Conservation (phyloP, 2,329 filamentous ascomycete genomes). For the Venturia pyrina region DNA sequence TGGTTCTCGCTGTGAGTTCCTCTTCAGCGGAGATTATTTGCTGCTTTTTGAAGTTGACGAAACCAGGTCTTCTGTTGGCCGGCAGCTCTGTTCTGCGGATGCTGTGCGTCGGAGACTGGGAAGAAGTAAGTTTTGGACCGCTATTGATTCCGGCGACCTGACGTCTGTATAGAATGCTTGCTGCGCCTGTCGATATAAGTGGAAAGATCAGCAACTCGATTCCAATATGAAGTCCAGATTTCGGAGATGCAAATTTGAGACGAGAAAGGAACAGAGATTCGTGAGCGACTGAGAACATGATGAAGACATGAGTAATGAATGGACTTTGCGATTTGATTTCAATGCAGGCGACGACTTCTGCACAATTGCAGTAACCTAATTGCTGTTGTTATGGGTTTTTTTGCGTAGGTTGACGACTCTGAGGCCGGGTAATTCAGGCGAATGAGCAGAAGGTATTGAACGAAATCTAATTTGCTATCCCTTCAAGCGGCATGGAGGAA, state of each 20-base stretch:
- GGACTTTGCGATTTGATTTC: neutral
- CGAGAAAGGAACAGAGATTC: neutral
- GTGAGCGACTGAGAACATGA: neutral
- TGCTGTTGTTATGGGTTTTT: no score
- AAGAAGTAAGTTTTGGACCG: slow-evolving; percentile 35
- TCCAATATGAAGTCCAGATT: slow-evolving; percentile 27
- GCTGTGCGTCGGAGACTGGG: slow-evolving; percentile 43
- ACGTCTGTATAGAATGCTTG: slow-evolving; percentile 35
- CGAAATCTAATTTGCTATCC: no score
- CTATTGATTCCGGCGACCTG: slow-evolving; percentile 14
- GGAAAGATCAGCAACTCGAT: slow-evolving; percentile 41
- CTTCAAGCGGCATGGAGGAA: no score
- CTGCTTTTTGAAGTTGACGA: neutral
- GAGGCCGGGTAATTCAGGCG: neutral
- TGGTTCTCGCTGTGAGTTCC: slow-evolving; percentile 39
- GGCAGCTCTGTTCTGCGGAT: slow-evolving; percentile 46
- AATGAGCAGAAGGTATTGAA: no score
- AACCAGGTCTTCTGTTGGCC: slow-evolving; percentile 44
- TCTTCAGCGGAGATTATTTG: slow-evolving; percentile 8
- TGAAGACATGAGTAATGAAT: neutral
- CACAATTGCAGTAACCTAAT: neutral
- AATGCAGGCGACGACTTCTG: neutral
- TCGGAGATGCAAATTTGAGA: neutral
- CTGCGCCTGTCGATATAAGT: slow-evolving; percentile 42
- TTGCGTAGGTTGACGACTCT: neutral